Base-by-base conservation (phyloP, 768 basidiomycete genomes). In the Tricholoma sp. region DNA sequence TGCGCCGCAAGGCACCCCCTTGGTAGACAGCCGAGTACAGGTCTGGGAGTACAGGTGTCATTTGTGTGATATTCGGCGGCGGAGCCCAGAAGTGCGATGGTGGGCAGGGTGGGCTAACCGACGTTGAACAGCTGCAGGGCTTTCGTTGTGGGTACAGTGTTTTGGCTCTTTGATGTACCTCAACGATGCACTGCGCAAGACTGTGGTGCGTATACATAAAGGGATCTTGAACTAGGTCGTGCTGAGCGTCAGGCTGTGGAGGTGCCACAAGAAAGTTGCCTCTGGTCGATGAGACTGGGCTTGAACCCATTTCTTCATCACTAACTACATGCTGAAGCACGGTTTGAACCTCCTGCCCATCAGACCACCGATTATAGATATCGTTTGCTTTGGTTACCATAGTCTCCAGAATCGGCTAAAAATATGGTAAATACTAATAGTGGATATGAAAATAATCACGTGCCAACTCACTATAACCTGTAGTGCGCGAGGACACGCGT, bases 361-460 rank as follows among this genome's bases (percentile, higher is more conserved):
- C 70, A 3, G 70, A 71, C 80, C 80, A 81, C 2, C 74, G 72
- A 52, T 70, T 71, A 61, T 79, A 79, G 49, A 78, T 77, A 62
- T 74, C 69, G 57, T 75, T 79, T n/a, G 80, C 74, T 59, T 78
- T 80, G 55, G 74, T 76, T 51, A 80, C 75, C 76, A 80, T 78
- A 1, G 73, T 71, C 61, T 80, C 77, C 44, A 80, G 66, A 28
- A 78, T 72, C 11, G 77, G 77, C 79, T 81, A 45, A 29, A 39
- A 45, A n/a, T 10, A 59, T 28, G 45, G 32, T 12, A 36, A 39
- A 45, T 29, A 11, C 49, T 49, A 39, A 45, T 29, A 11, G 48
- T 49, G 52, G 57, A 24, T 24, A 45, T 33, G 28, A 56, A 53
- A 7, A 45, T 13, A 54, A 48, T 41, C 53, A 57, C 33, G 56